Base-by-base conservation (phyloP, 306 rosid species). In the Heteromeles arbutifolia region DNA sequence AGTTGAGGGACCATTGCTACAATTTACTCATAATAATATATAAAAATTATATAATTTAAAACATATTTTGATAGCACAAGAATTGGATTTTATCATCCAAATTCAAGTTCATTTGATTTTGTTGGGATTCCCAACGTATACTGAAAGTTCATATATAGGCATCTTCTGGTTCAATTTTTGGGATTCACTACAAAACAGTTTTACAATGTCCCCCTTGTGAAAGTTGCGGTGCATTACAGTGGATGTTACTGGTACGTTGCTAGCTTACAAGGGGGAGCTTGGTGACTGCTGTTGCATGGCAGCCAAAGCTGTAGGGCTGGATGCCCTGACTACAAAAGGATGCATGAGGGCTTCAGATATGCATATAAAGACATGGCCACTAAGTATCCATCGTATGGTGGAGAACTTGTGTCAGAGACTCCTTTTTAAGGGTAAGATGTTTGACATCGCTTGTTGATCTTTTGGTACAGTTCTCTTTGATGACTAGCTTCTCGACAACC, bases 261-360 rank as follows among this genome's bases (percentile, higher is more conserved):
- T 92, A 67, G 99, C 99, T 68, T 95, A 95, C 96, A 95, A 92
- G 85, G 99, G 97, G 72, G 89, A 95, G 73, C 96, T 95, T 63
- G 93, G 99, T 72, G 99, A 95, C 85, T 95, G 92, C 77, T 95
- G 92, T 77, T 95, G 99, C 88, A 92, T 92, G 97, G 96, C 99
- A 59, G 99, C 96, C 81, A 95, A 92, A 86, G 81, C 99, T 58
- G 96, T 67, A n/a, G 96, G 99, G 74, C 82, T 72, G 68, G 96
- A 45, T 95, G 97, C 86, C 98, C 97, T 29, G 97, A 89, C 85
- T 95, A 95, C 88, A 87, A 86, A 76, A 94, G 89, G 37, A 76
- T 95, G 75, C 99, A 89, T 3, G 97, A 95, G 77, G 97, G 97
- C 24, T 95, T 95, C 87, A 92, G 89, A 84, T 78, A 80, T 50